Evolutionary conservation across 371 early-diverging fungal species (phyloP).

Genomic region (Mucor velutinosus): DNA sequence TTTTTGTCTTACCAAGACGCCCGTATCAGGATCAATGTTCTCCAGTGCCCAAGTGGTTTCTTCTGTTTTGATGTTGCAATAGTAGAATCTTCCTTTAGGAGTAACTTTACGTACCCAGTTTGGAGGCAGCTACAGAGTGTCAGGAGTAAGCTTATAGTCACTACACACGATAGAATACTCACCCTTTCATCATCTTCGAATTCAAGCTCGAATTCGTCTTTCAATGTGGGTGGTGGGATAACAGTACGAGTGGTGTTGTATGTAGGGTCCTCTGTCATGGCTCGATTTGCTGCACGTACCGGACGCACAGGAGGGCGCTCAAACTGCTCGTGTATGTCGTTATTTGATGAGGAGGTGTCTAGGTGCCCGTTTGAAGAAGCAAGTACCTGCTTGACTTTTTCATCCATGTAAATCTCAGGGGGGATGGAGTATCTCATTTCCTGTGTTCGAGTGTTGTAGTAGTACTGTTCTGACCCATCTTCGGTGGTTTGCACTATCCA

Average conservation of each 20-base stretch:
- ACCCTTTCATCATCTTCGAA: slow-evolving; percentile 19
- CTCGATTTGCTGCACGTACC: slow-evolving; percentile 32
- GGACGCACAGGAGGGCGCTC: slow-evolving; percentile 28
- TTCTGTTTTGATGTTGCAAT: slow-evolving; percentile 77
- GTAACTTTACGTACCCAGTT: slow-evolving; percentile 65
- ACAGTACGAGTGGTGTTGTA: background rate
- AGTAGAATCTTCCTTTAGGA: slow-evolving; percentile 73
- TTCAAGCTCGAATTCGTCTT: slow-evolving; percentile 2
- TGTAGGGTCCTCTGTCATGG: slow-evolving; percentile 1
- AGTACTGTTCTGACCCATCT: slow-evolving; percentile 59
- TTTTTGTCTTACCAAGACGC: slow-evolving; percentile 26
- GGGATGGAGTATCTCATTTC: slow-evolving; percentile 62
- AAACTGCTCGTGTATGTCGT: background rate
- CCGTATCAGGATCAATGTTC: slow-evolving; percentile 49
- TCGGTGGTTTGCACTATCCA: slow-evolving; percentile 60
- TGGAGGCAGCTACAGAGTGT: slow-evolving; percentile 47
- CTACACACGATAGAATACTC: background rate
- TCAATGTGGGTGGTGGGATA: background rate
- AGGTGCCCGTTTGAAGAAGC: background rate
- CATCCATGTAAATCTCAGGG: slow-evolving; percentile 22
- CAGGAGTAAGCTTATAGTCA: background rate
- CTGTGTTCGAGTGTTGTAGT: slow-evolving; percentile 52
- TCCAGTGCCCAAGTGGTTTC: slow-evolving; percentile 73
- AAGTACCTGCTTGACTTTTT: slow-evolving; percentile 3
- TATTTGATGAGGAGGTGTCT: background rate